Conservation (phyloP, 1,284 basidiomycete species). For the Somion occarium region DNA sequence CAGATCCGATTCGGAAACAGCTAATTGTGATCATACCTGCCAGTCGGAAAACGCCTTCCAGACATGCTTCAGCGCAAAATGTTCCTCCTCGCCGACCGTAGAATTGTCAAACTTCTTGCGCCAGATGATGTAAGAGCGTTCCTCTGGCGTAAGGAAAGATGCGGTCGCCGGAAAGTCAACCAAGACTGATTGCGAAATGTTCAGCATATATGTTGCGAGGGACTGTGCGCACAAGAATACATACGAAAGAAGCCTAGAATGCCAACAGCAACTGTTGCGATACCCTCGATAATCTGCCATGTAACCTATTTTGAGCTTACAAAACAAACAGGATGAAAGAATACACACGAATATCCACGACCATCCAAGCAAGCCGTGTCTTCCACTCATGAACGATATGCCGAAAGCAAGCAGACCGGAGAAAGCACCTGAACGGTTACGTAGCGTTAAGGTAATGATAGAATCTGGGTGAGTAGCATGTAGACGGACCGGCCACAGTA, state of each 20-base stretch:
- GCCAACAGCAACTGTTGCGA: constrained; percentile 45
- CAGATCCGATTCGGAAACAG: neutral
- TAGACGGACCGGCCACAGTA: constrained; percentile 19
- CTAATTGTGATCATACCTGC: constrained; percentile 41
- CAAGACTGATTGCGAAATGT: constrained; percentile 30
- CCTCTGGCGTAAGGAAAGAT: constrained; percentile 53
- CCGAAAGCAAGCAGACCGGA: constrained; percentile 32
- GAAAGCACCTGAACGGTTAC: constrained; percentile 22
- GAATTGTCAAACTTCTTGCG: constrained; percentile 66
- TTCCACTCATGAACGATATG: constrained; percentile 33
- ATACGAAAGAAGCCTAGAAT: constrained; percentile 40
- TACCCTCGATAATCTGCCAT: constrained; percentile 46
- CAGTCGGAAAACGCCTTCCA: constrained; percentile 54
- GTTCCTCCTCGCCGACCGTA: constrained; percentile 61
- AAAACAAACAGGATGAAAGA: neutral
- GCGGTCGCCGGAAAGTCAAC: constrained; percentile 58
- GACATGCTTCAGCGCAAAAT: constrained; percentile 49
- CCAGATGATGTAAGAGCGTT: constrained; percentile 53
- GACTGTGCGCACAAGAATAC: constrained; percentile 12
- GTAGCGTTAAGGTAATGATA: constrained; percentile 8
- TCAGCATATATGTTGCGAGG: neutral
- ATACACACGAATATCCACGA: constrained; percentile 38
- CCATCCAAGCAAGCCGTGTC: constrained; percentile 32
- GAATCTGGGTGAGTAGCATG: constrained; percentile 1
- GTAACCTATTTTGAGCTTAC: neutral